Evolutionary conservation across 768 basidiomycete species (phyloP), one percentile per base, ranked within the genome.

Genomic region (Harrya chromipes): DNA sequence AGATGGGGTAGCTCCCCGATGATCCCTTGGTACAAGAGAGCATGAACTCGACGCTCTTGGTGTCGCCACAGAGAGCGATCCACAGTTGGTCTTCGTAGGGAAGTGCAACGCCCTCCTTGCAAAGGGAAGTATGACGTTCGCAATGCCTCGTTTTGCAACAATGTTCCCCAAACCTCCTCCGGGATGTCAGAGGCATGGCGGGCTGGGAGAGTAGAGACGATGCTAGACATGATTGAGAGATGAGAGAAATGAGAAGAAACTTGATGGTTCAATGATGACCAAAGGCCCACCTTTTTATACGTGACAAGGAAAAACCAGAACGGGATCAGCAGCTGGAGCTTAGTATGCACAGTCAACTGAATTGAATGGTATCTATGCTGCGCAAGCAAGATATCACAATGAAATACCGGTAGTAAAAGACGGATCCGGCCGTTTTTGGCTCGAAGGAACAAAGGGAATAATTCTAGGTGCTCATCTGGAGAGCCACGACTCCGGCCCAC

Each of bases 1-100:
- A 89, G 6, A 85, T 57, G 12, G 87, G 87, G 54, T 87, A 86
- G 39, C 66, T 58, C 0, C n/a, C n/a, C n/a, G n/a, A n/a, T n/a
- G n/a, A n/a, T n/a, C n/a, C 79, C 19, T 72, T 65, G 0, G 82
- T 84, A 53, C 79, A 79, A 4, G 83, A 76, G 4, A 86, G 64
- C 13, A 89, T 68, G 50, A 82, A 76, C 40, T 14, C 43, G 48
- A 58, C 54, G 4, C 40, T 47, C 10, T 49, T 49, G 1, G 53
- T 1, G 55, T 57, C 20, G 53, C 61, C 14, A 33, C 46, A 63
- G 19, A 62, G 56, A 4, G 52, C 62, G 1, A 76, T 60, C 74
- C 75, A 74, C 8, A 63, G 19, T 3, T 67, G 65, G 3, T 43
- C 21, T 10, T 19, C 12, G 3, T 6, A 40, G 52, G 41, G 10